Evolutionary conservation across 805 yeast species (phyloP).

Genomic region (Yarrowia porcina): DNA sequence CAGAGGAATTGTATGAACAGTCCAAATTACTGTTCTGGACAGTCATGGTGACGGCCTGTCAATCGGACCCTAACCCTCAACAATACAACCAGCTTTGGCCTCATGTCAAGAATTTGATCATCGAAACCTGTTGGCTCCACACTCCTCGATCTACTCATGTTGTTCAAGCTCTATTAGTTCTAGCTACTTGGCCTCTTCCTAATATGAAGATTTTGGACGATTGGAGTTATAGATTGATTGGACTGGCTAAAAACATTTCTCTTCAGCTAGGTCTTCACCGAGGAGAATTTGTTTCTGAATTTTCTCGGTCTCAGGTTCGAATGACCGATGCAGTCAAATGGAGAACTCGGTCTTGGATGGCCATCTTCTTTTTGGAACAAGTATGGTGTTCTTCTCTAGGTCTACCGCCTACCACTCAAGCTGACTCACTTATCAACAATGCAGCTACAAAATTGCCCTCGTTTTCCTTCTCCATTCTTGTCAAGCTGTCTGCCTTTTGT

Average conservation of each 20-base stretch:
- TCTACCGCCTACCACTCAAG: constrained; percentile 78
- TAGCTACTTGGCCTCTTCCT: constrained; percentile 89
- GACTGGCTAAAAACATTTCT: constrained; percentile 78
- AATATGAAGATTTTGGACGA: constrained; percentile 90
- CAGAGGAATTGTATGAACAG: constrained; percentile 74
- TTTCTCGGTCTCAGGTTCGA: constrained; percentile 82
- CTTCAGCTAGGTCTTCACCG: constrained; percentile 86
- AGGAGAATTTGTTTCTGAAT: constrained; percentile 87
- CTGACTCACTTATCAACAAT: constrained; percentile 68
- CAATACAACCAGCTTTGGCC: constrained; percentile 72
- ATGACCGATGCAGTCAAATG: constrained; percentile 89
- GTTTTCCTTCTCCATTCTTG: constrained; percentile 55
- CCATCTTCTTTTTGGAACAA: constrained; percentile 82
- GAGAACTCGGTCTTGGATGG: constrained; percentile 92
- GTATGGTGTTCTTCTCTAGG: constrained; percentile 88
- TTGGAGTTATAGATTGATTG: constrained; percentile 83
- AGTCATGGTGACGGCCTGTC: constrained; percentile 78
- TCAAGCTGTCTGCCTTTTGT: constrained; percentile 75
- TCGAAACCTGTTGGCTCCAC: constrained; percentile 87
- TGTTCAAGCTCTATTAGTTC: constrained; percentile 80
- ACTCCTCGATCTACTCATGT: constrained; percentile 94
- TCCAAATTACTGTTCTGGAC: constrained; percentile 89
- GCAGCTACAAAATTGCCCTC: constrained; percentile 4
- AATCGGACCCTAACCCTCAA: constrained; percentile 83
- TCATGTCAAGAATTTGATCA: constrained; percentile 78